Conservation (phyloP, 2,329 filamentous ascomycete species). For the Metarhizium anisopliae region DNA sequence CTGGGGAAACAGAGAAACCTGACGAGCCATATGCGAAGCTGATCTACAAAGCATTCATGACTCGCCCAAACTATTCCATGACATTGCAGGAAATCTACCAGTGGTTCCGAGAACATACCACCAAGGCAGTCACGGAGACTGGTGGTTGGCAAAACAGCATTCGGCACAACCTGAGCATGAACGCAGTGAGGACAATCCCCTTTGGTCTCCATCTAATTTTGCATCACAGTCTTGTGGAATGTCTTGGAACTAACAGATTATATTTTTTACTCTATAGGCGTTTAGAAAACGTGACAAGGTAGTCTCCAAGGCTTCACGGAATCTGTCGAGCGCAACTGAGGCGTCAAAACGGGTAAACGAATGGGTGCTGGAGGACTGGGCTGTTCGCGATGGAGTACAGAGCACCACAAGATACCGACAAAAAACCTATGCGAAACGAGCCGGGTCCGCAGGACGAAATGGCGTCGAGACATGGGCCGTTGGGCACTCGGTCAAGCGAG, state of each 20-base stretch:
- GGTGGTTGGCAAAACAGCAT: slow-evolving; percentile 95
- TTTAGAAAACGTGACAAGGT: slow-evolving; percentile 30
- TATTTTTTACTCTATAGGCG: slow-evolving; percentile 18
- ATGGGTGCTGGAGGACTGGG: slow-evolving; percentile 69
- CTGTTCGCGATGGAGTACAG: slow-evolving; percentile 62
- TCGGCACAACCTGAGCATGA: slow-evolving; percentile 94
- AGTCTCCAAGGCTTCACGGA: slow-evolving; percentile 15
- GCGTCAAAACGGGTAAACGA: slow-evolving; percentile 57
- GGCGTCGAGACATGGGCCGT: slow-evolving; percentile 12
- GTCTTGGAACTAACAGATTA: slow-evolving; percentile 1
- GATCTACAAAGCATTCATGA: slow-evolving; percentile 67
- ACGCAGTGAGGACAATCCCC: slow-evolving; percentile 50
- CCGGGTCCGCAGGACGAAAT: slow-evolving; percentile 6
- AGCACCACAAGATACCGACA: slow-evolving; percentile 77
- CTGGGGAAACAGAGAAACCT: slow-evolving; percentile 13
- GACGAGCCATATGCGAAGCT: slow-evolving; percentile 73
- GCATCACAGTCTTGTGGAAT: neutral
- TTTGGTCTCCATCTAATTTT: neutral
- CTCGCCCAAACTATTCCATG: slow-evolving; percentile 58
- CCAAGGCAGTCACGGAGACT: slow-evolving; percentile 65
- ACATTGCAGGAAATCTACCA: slow-evolving; percentile 79
- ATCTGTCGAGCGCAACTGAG: slow-evolving; percentile 6
- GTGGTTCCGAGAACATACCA: slow-evolving; percentile 79
- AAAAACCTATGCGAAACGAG: slow-evolving; percentile 23
- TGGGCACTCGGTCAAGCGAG: slow-evolving; percentile 20